Evolutionary conservation across 1,284 basidiomycete species (phyloP).

Genomic region (Trichosporon asahii): DNA sequence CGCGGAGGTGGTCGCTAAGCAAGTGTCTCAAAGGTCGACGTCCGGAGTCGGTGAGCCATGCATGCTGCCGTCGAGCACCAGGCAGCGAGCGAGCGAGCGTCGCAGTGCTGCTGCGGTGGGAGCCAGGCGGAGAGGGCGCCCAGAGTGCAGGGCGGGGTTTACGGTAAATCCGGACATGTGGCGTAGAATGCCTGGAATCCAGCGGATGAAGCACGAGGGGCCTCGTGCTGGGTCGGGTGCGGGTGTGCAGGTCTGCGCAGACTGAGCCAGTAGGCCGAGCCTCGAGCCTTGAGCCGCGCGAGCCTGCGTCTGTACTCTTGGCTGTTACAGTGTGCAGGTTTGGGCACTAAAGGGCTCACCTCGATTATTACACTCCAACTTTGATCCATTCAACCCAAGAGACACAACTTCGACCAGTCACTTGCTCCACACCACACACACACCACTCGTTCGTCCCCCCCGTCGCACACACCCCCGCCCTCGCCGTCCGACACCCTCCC

Average conservation of each 20-base stretch:
- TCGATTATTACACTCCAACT: background rate
- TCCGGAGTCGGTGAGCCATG: background rate
- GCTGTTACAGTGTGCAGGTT: background rate
- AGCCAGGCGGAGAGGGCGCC: background rate
- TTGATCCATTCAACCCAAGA: background rate
- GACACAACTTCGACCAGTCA: background rate
- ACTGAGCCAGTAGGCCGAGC: too few relatives aligned
- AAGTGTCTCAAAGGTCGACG: background rate
- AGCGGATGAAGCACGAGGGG: constrained; percentile 7
- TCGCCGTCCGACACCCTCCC: background rate
- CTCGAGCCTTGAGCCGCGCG: too few relatives aligned
- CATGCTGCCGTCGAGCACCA: background rate
- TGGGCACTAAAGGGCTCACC: constrained; percentile 4
- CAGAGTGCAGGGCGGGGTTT: background rate
- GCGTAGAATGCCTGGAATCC: background rate
- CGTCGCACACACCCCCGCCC: background rate
- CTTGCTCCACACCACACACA: background rate
- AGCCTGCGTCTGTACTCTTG: background rate
- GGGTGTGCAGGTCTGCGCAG: background rate
- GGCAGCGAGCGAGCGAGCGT: background rate
- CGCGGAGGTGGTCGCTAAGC: background rate
- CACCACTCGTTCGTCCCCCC: background rate
- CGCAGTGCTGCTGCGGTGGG: background rate
- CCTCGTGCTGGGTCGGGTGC: background rate
- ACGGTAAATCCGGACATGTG: background rate